Evolutionary conservation across 2,329 filamentous ascomycete genomes (phyloP).

Genomic region (Ceratocystis ficicola): DNA sequence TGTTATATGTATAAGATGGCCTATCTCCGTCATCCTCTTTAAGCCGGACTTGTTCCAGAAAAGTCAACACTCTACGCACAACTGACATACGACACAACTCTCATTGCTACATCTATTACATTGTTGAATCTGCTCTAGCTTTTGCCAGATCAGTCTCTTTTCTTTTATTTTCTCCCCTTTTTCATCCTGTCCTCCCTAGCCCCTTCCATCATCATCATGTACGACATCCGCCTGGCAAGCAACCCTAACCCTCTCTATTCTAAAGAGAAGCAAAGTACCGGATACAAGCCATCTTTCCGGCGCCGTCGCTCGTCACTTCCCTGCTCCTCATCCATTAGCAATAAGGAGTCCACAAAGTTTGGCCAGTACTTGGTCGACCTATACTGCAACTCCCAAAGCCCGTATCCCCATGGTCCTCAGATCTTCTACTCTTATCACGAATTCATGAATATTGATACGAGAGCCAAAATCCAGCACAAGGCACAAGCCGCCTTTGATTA

Average conservation of each 20-base stretch:
- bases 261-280: no score
- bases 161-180: not conserved
- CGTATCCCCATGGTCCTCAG: constrained; percentile 5
- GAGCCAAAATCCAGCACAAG: not conserved
- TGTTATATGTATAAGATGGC: not conserved
- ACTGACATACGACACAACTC: no score
- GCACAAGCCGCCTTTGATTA: constrained; percentile 4
- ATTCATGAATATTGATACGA: not conserved
- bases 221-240: not conserved
- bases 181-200: not conserved
- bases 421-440: constrained; percentile 1
- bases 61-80: not conserved
- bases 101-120: not conserved
- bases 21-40: not conserved
- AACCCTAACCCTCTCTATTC: not conserved
- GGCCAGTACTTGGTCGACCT: not conserved
- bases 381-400: constrained; percentile 5
- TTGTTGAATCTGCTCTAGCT: not conserved
- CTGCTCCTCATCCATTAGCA: not conserved
- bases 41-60: not conserved
- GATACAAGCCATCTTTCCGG: not conserved
- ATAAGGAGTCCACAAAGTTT: not conserved
- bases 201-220: not conserved
- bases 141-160: not conserved
- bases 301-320: not conserved